phyloP scores from a whole-genome alignment of 805 yeast species.

The Ogataea paradorogensis region DNA sequence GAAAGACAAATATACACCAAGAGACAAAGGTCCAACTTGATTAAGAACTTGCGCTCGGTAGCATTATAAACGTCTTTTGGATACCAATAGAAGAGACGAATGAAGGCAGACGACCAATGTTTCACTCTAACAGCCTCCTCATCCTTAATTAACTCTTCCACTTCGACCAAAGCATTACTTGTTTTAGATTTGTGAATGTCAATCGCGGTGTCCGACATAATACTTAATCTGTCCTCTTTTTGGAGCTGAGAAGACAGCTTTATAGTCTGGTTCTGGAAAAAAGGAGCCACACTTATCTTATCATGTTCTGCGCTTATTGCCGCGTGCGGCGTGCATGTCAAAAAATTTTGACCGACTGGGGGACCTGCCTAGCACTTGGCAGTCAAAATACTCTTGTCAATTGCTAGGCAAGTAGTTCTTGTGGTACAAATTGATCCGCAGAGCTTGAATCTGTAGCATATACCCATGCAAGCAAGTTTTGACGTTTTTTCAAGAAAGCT shows the following conservation, averaged over 20 bases:
- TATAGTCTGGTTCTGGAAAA: not conserved
- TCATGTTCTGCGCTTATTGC: constrained; percentile 1
- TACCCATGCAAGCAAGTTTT: no score
- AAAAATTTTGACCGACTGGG: not conserved
- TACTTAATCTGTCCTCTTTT: not conserved
- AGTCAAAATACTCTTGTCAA: no score
- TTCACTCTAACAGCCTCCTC: constrained; percentile 33
- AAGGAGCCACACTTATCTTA: constrained; percentile 8
- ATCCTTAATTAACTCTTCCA: constrained; percentile 28
- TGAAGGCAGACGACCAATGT: constrained; percentile 59
- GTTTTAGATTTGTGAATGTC: constrained; percentile 8
- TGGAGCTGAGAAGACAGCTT: not conserved
- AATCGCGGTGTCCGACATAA: constrained; percentile 6
- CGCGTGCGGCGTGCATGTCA: constrained; percentile 3
- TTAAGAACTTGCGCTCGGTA: constrained; percentile 40
- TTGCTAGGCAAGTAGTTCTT: no score
- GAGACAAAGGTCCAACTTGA: constrained; percentile 54
- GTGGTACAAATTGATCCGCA: no score
- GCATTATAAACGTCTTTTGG: constrained; percentile 20
- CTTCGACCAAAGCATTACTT: constrained; percentile 3
- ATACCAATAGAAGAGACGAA: constrained; percentile 47
- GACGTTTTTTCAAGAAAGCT: no score
- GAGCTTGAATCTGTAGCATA: no score
- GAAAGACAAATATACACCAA: constrained; percentile 47
- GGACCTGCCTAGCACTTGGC: not conserved